phyloP scores from a whole-genome alignment of 139 green algal species.

The Auxenochlorella pyrenoidosa region DNA sequence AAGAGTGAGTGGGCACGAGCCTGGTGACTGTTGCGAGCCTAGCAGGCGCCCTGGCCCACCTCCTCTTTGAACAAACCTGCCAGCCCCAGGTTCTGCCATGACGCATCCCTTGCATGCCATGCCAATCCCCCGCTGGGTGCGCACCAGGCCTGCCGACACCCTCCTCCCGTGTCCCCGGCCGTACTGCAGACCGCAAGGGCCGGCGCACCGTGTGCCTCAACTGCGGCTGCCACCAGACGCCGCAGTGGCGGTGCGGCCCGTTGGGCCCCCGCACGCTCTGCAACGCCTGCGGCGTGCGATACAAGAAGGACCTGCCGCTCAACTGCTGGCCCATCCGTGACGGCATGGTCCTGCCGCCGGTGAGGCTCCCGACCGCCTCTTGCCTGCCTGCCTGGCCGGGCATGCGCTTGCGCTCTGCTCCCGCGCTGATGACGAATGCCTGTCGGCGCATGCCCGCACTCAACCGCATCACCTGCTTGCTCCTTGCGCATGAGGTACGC shows the following conservation, averaged over 20 bases:
- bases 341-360: slow-evolving; percentile 52
- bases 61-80: background rate
- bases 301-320: slow-evolving; percentile 72
- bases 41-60: background rate
- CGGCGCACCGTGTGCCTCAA: slow-evolving; percentile 62
- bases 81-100: background rate
- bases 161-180: background rate
- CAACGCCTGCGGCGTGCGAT: slow-evolving; percentile 86
- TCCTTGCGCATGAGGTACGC: too few species aligned
- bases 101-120: background rate
- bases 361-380: background rate
- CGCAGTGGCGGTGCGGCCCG: slow-evolving; percentile 83
- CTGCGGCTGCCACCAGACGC: slow-evolving; percentile 64
- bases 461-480: too few species aligned
- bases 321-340: slow-evolving; percentile 52
- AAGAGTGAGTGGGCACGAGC: background rate
- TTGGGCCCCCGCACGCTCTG: slow-evolving; percentile 83
- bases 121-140: background rate
- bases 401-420: background rate
- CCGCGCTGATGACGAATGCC: too few species aligned
- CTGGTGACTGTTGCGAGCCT: too few species aligned
- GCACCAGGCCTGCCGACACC: background rate
- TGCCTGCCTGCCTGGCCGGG: background rate
- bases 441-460: too few species aligned
- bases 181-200: slow-evolving; percentile 36